A percentile compares a stretch with the other conserved stretches of the same genome.
These are phyloP conservation scores for Gentiana dahurica DNA, from an alignment of 257 asterid species.

Conservation along the genomic window DNA sequence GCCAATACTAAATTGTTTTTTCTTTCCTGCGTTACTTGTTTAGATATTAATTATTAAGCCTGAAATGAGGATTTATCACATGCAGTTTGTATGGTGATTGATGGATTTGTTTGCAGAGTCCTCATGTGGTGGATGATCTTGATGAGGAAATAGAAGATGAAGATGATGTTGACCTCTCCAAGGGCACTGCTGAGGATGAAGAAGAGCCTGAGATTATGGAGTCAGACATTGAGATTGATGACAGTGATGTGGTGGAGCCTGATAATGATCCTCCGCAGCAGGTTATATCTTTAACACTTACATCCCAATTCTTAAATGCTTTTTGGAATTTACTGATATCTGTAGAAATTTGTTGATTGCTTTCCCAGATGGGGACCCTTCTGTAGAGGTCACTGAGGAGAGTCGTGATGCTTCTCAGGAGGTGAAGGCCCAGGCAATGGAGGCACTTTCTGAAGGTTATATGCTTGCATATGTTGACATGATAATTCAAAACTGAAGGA, in stretches of 20 bases:
- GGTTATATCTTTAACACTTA: slow-evolving; percentile 22
- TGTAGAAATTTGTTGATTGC: background rate
- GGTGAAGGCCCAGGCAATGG: slow-evolving; percentile 83
- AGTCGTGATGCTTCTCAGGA: slow-evolving; percentile 91
- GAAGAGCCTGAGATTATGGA: slow-evolving; percentile 90
- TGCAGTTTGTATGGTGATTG: background rate
- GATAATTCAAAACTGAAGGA: too few species aligned
- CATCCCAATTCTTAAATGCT: background rate
- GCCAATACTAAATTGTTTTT: too few species aligned
- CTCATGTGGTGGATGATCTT: slow-evolving; percentile 46
- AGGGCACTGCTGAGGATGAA: slow-evolving; percentile 35
- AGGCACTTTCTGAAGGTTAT: slow-evolving; percentile 86
- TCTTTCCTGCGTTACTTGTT: too few species aligned
- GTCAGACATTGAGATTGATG: slow-evolving; percentile 88
- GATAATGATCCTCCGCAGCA: slow-evolving; percentile 83
- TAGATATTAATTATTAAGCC: too few species aligned
- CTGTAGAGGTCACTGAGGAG: slow-evolving; percentile 82
- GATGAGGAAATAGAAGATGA: slow-evolving; percentile 66
- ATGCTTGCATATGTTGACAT: background rate
- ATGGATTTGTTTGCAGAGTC: slow-evolving; percentile 29
- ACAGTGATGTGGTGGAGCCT: slow-evolving; percentile 68
- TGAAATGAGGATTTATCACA: background rate
- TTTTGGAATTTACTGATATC: background rate
- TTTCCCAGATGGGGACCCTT: slow-evolving; percentile 75
- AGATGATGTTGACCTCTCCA: slow-evolving; percentile 28